phyloP scores from a whole-genome alignment of 2,329 filamentous ascomycete species.

The Scedosporium dehoogii region DNA sequence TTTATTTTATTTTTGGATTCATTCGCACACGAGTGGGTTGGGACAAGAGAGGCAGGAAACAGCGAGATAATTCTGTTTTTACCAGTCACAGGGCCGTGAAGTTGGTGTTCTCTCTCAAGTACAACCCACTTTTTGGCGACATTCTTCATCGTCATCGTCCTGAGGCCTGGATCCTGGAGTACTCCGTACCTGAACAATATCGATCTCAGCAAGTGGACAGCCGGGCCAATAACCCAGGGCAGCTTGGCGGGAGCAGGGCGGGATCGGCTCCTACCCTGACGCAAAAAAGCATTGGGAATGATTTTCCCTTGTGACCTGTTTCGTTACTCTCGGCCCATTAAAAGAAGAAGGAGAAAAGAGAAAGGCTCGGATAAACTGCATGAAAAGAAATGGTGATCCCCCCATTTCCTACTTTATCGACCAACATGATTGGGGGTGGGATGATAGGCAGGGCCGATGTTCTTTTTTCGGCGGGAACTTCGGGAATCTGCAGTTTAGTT shows the following conservation, averaged over 20 bases:
- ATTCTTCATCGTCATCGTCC: too few species aligned
- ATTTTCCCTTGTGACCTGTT: background rate
- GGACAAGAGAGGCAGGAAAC: too few species aligned
- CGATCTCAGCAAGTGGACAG: too few species aligned
- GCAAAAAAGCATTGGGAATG: background rate
- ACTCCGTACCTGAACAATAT: too few species aligned
- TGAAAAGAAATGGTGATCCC: background rate
- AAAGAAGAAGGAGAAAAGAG: background rate
- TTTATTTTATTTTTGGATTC: background rate
- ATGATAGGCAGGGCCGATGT: background rate
- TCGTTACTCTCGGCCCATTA: background rate
- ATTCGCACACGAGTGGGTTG: background rate
- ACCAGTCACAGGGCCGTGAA: too few species aligned
- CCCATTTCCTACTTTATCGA: background rate
- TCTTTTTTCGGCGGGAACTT: background rate
- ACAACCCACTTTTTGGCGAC: too few species aligned
- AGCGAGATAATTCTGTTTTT: too few species aligned
- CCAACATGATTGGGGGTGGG: background rate
- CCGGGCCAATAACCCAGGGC: background rate
- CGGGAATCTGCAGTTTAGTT: background rate
- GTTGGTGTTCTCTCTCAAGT: too few species aligned
- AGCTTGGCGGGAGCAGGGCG: background rate
- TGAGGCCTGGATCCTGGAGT: too few species aligned
- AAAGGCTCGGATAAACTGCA: background rate
- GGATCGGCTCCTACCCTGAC: constrained; percentile 1